These are phyloP conservation scores for Mangifera indica DNA, from an alignment of 345 rosid genomes.

Conservation along the genomic window DNA sequence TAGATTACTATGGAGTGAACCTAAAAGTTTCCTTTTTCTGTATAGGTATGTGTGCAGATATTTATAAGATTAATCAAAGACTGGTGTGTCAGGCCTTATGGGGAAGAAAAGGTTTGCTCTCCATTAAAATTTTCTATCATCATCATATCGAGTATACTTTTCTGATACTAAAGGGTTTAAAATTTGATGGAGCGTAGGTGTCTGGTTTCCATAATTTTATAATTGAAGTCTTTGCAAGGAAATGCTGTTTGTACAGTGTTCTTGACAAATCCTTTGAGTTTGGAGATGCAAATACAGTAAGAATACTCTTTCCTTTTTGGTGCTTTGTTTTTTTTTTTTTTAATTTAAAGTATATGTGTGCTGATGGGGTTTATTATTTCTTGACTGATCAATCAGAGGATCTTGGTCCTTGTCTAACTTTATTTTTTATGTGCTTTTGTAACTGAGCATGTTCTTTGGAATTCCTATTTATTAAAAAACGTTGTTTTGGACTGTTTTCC, in stretches of 20 bases:
- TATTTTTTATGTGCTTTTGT: neutral
- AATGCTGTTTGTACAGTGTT: conserved; percentile 82
- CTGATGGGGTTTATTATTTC: too few species aligned
- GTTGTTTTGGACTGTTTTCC: conserved; percentile 26
- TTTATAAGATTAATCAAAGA: conserved; percentile 84
- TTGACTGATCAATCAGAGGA: too few species aligned
- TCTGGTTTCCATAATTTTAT: conserved; percentile 79
- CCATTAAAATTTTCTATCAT: neutral
- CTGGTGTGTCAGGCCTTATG: conserved; percentile 64
- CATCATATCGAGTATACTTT: neutral
- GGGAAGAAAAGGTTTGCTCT: conserved; percentile 61
- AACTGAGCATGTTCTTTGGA: neutral
- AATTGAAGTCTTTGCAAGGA: conserved; percentile 65
- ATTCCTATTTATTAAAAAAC: neutral
- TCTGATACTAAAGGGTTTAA: neutral
- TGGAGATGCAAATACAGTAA: conserved; percentile 85
- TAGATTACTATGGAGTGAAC: neutral
- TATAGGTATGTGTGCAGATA: conserved; percentile 89
- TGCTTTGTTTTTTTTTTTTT: too few species aligned
- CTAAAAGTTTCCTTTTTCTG: conserved; percentile 12
- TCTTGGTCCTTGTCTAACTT: neutral
- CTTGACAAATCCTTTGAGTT: conserved; percentile 92
- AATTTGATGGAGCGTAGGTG: conserved; percentile 41
- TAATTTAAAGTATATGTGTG: too few species aligned
- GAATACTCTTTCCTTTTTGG: conserved; percentile 11